These are phyloP conservation scores for Stephania yunnanensis DNA, from an alignment of 164 flowering plant genomes.

Conservation along the genomic window DNA sequence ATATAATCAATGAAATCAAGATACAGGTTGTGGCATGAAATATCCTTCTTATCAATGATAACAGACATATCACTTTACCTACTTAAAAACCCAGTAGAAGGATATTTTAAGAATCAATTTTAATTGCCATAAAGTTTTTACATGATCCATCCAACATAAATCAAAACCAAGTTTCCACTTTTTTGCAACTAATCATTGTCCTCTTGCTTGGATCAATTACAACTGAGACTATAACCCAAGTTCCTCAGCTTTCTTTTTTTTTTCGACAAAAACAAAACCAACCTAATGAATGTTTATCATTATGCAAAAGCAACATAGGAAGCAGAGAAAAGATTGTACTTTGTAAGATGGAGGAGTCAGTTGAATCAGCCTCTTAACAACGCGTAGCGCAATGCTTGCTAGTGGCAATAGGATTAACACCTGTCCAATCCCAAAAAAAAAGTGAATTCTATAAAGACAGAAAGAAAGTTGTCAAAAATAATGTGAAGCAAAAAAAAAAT, in stretches of 20 bases:
- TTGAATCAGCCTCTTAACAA: slow-evolving; percentile 73
- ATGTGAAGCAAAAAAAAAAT: background rate
- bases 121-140: background rate
- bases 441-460: too few relatives aligned
- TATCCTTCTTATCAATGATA: background rate
- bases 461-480: too few relatives aligned
- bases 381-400: slow-evolving; percentile 66
- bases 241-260: background rate
- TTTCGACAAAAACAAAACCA: background rate
- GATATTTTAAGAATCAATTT: background rate
- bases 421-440: slow-evolving; percentile 28
- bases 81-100: background rate
- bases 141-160: background rate
- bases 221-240: background rate
- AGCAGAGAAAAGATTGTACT: slow-evolving; percentile 34
- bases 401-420: slow-evolving; percentile 77
- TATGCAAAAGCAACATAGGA: background rate
- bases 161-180: background rate
- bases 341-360: slow-evolving; percentile 62
- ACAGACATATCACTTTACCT: background rate
- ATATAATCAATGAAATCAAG: background rate
- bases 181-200: background rate
- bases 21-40: background rate
- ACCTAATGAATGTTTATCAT: too few relatives aligned
- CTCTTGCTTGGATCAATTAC: background rate